Evolutionary conservation across 768 basidiomycete species (phyloP), one percentile per base, ranked within the genome.

Genomic region (Phaeotremella fagi): DNA sequence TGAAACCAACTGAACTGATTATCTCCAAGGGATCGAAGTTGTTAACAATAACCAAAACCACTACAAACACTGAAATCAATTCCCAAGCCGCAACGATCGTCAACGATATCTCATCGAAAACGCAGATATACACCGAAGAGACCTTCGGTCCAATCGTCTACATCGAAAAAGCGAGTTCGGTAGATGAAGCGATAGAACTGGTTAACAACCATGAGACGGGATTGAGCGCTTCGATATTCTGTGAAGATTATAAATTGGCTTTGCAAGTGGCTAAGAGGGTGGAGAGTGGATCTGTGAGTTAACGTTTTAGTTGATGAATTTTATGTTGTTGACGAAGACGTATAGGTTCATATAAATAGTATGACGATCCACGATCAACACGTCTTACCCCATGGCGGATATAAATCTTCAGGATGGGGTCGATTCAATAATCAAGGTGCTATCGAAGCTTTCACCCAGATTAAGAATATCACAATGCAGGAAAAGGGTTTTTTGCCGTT

Each of bases 71-170:
- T 35, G 33, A 35, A n/a, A 9, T n/a, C n/a, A n/a, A 35, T 35
- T 35, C 33, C n/a, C n/a, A 9, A 35, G 4, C 46, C 15, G 27
- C 46, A 14, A 22, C 31, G 22, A 59, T 67, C 54, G 25, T 67
- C 23, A 22, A 51, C 2, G 38, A 60, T 12, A 46, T 61, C 27
- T 33, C 59, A 18, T 22, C 51, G 0, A 9, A 35, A 6, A 35
- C 55, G 4, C 7, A 26, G 11, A 35, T 67, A 24, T 61, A 38
- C 29, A 27, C 37, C 22, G 64, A 77, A 26, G 85, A 86, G 70
- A 79, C 80, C 0, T 85, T 85, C 68, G 83, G 82, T 0, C 84
- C 64, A 78, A 80, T 82, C 0, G 68, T 81, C 4, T 75, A 74
- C 9, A 71, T 83, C 45, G 75, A 77, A 11, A 48, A 54, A 7